Percentiles rank a stretch among this genome's conserved stretches.
Conservation (phyloP, 345 rosid species). For the Lepidium didymum region DNA sequence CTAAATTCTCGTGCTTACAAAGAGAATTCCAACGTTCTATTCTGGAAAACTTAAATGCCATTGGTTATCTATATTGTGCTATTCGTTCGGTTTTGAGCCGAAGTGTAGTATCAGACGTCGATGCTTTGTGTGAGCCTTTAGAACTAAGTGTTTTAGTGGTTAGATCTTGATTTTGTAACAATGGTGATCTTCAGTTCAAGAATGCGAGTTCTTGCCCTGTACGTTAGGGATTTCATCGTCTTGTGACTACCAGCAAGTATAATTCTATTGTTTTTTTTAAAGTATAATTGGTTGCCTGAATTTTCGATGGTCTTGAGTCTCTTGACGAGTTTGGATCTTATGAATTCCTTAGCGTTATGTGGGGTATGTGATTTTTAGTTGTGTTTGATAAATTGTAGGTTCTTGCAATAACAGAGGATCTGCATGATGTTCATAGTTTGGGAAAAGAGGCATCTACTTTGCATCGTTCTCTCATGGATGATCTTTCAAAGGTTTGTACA, state of each 20-base stretch:
- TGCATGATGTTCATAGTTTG: slow-evolving; percentile 75
- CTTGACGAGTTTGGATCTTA: background rate
- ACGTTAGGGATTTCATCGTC: background rate
- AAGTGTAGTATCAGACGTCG: background rate
- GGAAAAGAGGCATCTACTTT: slow-evolving; percentile 83
- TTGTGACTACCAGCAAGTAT: background rate
- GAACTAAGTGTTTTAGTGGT: background rate
- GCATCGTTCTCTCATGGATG: slow-evolving; percentile 66
- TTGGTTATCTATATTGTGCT: background rate
- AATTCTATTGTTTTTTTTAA: background rate
- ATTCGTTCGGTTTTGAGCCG: background rate
- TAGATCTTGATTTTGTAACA: slow-evolving; percentile 1
- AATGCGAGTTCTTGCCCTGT: background rate
- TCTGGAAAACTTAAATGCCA: background rate
- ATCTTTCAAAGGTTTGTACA: slow-evolving; percentile 66
- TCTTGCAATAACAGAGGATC: slow-evolving; percentile 81
- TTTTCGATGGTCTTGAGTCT: background rate
- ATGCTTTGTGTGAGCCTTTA: background rate
- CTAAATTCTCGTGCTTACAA: background rate
- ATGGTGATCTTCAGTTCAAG: background rate
- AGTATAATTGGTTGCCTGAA: background rate
- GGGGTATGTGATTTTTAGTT: slow-evolving; percentile 6
- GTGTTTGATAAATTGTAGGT: slow-evolving; percentile 45
- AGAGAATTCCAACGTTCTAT: background rate
- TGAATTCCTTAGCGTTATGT: background rate